A percentile compares a stretch with the other conserved stretches of the same genome.
phyloP scores from a whole-genome alignment of 805 yeast species.

The Spathaspora hagerdaliae region DNA sequence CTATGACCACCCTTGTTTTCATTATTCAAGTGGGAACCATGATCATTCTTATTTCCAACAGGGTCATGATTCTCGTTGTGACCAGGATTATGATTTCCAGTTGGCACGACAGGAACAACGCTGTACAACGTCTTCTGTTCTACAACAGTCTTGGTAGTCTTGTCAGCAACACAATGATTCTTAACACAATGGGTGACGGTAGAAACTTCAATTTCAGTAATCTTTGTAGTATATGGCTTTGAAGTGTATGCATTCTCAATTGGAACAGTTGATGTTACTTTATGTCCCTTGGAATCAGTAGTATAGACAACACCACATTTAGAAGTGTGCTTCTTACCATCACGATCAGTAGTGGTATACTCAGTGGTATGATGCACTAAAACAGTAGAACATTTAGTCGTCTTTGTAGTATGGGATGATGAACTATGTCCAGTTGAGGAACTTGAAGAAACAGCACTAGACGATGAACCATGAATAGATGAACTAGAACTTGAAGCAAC shows the following conservation, averaged over 20 bases:
- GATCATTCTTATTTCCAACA: too few species aligned
- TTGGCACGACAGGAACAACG: neutral
- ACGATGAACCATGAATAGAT: too few species aligned
- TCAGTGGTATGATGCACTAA: too few species aligned
- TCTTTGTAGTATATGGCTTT: neutral
- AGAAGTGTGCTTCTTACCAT: neutral
- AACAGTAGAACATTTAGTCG: too few species aligned
- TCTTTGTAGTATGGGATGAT: too few species aligned
- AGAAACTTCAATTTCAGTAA: neutral
- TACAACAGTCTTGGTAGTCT: neutral
- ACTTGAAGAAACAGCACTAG: too few species aligned
- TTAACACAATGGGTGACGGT: neutral
- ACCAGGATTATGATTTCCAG: neutral
- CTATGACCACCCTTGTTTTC: too few species aligned
- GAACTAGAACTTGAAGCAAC: too few species aligned
- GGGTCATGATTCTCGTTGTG: too few species aligned
- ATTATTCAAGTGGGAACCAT: too few species aligned
- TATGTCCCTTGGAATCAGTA: neutral
- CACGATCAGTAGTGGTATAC: neutral
- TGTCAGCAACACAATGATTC: neutral
- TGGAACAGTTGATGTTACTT: conserved; percentile 1
- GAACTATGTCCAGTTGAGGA: too few species aligned
- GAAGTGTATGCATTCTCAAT: neutral
- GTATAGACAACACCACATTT: neutral
- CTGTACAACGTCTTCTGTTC: neutral